phyloP scores from a whole-genome alignment of 371 early-diverging fungal genomes.

The Circinella umbellata region DNA sequence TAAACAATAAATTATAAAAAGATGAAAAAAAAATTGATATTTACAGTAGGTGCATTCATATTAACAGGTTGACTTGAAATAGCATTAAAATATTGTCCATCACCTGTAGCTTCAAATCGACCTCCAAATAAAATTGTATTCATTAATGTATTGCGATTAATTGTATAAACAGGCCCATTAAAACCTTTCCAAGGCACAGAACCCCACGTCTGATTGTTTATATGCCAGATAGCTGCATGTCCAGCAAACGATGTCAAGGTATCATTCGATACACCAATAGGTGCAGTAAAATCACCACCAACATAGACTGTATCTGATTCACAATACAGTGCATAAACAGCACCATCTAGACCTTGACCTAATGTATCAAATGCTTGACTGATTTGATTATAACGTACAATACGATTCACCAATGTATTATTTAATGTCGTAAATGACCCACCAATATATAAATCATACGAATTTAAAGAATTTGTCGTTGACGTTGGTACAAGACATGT shows the following conservation, averaged over 20 bases:
- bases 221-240: conserved; percentile 52
- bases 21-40: not conserved
- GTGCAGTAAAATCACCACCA: conserved; percentile 57
- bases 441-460: conserved; percentile 39
- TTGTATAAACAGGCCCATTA: conserved; percentile 54
- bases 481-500: conserved; percentile 10
- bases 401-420: conserved; percentile 32
- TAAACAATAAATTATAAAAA: not conserved
- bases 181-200: conserved; percentile 60
- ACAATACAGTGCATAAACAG: conserved; percentile 67
- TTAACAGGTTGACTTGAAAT: conserved; percentile 40
- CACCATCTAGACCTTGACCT: conserved; percentile 69
- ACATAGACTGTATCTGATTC: conserved; percentile 55
- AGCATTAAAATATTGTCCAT: conserved; percentile 40
- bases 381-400: conserved; percentile 54
- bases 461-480: not conserved
- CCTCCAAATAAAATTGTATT: conserved; percentile 49
- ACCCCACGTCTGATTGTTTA: conserved; percentile 42
- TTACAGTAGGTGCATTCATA: conserved; percentile 37
- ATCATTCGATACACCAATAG: conserved; percentile 26
- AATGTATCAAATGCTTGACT: conserved; percentile 48
- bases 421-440: conserved; percentile 50
- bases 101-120: conserved; percentile 46
- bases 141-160: conserved; percentile 23
- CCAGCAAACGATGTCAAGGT: conserved; percentile 39